phyloP scores from a whole-genome alignment of 2,329 filamentous ascomycete genomes.

The Aureobasidium sp. region DNA sequence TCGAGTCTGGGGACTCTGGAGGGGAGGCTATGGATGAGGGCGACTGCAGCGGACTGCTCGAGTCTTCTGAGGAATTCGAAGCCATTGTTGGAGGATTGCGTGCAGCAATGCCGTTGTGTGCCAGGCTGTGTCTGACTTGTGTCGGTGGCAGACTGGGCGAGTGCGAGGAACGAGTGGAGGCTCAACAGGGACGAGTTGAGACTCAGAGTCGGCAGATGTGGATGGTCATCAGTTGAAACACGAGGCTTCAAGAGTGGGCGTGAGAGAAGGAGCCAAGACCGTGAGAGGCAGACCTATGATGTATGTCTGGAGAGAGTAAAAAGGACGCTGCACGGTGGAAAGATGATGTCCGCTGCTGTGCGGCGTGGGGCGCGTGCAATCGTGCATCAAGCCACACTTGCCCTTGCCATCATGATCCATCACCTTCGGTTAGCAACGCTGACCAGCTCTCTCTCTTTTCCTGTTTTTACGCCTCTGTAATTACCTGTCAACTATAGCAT shows the following conservation, averaged over 20 bases:
- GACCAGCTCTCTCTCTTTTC: neutral
- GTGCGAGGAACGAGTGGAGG: neutral
- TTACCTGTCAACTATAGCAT: too few species aligned
- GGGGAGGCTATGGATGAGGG: constrained; percentile 7
- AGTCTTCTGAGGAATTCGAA: constrained; percentile 7
- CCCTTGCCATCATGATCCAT: neutral
- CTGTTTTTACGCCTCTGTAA: neutral
- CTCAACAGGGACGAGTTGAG: neutral
- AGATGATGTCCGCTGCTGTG: neutral
- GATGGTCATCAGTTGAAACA: neutral
- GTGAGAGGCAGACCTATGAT: neutral
- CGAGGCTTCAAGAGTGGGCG: neutral
- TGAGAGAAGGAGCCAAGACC: neutral
- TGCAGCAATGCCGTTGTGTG: neutral
- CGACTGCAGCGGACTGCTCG: constrained; percentile 11
- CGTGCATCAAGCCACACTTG: neutral
- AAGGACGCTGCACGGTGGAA: neutral
- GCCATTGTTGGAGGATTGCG: neutral
- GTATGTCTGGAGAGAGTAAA: neutral
- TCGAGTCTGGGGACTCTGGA: neutral
- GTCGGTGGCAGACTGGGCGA: neutral
- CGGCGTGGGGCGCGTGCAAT: neutral
- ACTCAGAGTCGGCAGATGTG: neutral
- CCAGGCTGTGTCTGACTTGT: constrained; percentile 5
- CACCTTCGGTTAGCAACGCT: neutral